Base-by-base conservation (phyloP, 1,139 yeast species). In the Yamadazyma oceani region DNA sequence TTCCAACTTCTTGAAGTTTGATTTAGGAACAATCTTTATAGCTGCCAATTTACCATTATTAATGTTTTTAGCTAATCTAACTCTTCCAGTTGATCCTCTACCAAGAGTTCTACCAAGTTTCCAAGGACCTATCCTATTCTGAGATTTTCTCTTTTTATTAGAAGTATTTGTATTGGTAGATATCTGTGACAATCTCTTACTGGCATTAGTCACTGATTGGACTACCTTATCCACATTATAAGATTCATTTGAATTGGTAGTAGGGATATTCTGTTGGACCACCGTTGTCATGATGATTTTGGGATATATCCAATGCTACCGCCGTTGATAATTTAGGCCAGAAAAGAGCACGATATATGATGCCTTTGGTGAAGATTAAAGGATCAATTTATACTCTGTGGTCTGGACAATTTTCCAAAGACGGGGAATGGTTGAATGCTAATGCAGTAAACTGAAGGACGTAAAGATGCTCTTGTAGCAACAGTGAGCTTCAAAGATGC, bases 81-180 rank as follows among this genome's bases (percentile, higher is more conserved):
- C 99, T 46, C 97, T 75, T 19, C 98, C 97, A 2, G 96, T 87
- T 17, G 95, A 84, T 9, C 99, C 99, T 43, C 95, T 76, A 17
- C 99, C 99, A 34, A 92, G 68, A 3, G 98, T 90, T 48, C 94
- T 75, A 11, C 98, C 98, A 25, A 92, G 67, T 57, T 87, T 84
- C 99, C 99, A 92, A 2, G 98, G 97, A 1, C 99, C 99, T 35
- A 88, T 85, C 45, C 80, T 82, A 60, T 84, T 78, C 58, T 83
- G 79, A 40, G 85, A 66, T 58, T 80, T 73, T 43, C 80, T 55
- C 70, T 77, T 65, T 64, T 73, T 57, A 54, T 68, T 65, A 45
- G 72, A 59, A 45, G 60, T 57, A 53, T 71, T 63, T 29, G 78
- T 73, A 58, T 64, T 67, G 39, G 83, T 79, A 22, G 87, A 81